Percentiles rank a stretch among this genome's conserved stretches.
Conservation (phyloP, 768 basidiomycete genomes). For the Phylloporus scabripes region DNA sequence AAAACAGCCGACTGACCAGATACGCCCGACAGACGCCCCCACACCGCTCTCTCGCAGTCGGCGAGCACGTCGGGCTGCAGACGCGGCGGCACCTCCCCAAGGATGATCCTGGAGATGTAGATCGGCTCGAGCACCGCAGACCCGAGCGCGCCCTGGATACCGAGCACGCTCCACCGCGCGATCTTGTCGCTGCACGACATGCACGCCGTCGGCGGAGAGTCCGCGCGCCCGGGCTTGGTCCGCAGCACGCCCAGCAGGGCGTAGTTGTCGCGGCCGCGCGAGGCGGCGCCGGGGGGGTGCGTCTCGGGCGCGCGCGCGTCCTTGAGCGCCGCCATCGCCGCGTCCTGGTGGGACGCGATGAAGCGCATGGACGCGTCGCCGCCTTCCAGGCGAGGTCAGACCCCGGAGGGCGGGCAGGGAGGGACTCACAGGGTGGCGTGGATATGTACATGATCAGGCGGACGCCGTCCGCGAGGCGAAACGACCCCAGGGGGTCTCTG, state of each 20-base stretch:
- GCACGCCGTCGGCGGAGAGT: constrained; percentile 73
- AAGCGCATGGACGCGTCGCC: constrained; percentile 85
- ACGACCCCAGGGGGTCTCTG: constrained; percentile 34
- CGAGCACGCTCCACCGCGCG: constrained; percentile 77
- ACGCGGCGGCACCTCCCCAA: constrained; percentile 60
- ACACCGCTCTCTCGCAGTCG: constrained; percentile 71
- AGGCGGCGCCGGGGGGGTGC: constrained; percentile 35
- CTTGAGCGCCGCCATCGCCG: constrained; percentile 66
- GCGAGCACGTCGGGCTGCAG: constrained; percentile 38
- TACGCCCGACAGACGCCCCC: constrained; percentile 43
- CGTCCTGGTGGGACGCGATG: constrained; percentile 70
- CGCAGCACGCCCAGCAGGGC: constrained; percentile 68
- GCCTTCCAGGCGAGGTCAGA: constrained; percentile 39
- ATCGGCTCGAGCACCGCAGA: constrained; percentile 52
- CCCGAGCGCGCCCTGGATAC: constrained; percentile 79
- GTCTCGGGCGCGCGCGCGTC: constrained; percentile 36
- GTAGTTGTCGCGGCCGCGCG: constrained; percentile 82
- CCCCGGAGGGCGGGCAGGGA: constrained; percentile 20
- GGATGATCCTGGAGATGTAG: constrained; percentile 58
- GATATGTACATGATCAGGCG: constrained; percentile 72
- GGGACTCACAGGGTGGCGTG: constrained; percentile 46
- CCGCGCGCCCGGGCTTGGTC: constrained; percentile 91
- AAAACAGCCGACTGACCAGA: constrained; percentile 30
- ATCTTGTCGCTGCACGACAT: constrained; percentile 98
- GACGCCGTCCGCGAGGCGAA: constrained; percentile 42